phyloP scores from a whole-genome alignment of 352 stramenopile genomes.

The Albugo laibachii region DNA sequence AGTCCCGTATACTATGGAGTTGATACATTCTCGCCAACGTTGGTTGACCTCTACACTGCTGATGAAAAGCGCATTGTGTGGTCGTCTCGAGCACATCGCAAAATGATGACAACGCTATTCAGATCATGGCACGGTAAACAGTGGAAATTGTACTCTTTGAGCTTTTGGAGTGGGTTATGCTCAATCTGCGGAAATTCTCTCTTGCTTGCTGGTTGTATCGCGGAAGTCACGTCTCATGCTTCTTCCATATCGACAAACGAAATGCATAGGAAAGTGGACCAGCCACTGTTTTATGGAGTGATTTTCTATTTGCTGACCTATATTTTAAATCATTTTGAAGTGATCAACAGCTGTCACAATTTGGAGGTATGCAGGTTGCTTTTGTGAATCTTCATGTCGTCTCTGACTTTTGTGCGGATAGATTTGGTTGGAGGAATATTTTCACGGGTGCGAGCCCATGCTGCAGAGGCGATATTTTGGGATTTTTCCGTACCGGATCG shows the following conservation, averaged over 20 bases:
- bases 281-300: constrained; percentile 33
- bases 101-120: constrained; percentile 78
- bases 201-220: constrained; percentile 32
- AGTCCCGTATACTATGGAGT: constrained; percentile 77
- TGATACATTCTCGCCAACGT: constrained; percentile 66
- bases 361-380: constrained; percentile 19
- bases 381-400: neutral
- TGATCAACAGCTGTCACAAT: constrained; percentile 79
- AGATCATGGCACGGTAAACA: constrained; percentile 40
- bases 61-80: constrained; percentile 76
- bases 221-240: constrained; percentile 19
- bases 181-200: constrained; percentile 34
- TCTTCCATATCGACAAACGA: neutral
- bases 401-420: constrained; percentile 1
- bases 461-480: constrained; percentile 43
- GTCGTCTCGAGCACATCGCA: constrained; percentile 69
- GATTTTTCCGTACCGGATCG: constrained; percentile 65
- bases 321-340: constrained; percentile 58
- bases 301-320: constrained; percentile 35
- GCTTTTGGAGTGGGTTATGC: constrained; percentile 40
- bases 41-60: constrained; percentile 71
- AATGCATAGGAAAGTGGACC: constrained; percentile 10
- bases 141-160: constrained; percentile 58
- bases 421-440: constrained; percentile 73
- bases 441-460: constrained; percentile 48